Evolutionary conservation across 768 basidiomycete species (phyloP), one percentile per base, ranked within the genome.

Genomic region (Basidioascus undulatus): DNA sequence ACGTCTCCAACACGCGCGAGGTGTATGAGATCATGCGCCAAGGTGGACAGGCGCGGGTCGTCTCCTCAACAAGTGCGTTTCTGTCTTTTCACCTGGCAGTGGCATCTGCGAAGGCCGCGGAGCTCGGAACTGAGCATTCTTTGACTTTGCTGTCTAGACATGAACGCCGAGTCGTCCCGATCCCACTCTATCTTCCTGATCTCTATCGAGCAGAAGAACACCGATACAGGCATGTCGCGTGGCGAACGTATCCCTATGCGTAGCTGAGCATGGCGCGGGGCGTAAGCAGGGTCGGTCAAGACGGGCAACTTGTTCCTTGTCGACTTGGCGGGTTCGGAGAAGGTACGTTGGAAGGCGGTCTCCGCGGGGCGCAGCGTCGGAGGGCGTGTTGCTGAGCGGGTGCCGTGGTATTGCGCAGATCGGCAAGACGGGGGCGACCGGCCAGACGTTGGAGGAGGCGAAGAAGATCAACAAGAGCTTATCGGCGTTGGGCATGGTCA

Each of bases 391-490:
- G 15, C 32, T 47, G 30, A 39, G 16, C 20, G 19, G 24, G 18
- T 11, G 32, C 28, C n/a, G n/a, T 30, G 19, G 8, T 32, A 3
- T 24, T 26, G 23, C n/a, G 4, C 31, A 57, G 54, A 55, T 98
- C 42, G 89, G 89, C 36, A 98, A 98, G 67, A 98, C 92, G 32
- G 92, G 92, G 16, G 92, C 92, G 38, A 94, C 87, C 3, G 92
- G 92, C 1, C 94, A 98, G 58, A 98, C 92, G 20, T 63, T 98
- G 7, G 92, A 98, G 59, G 92, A 98, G 61, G 92, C 92, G 12
- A 98, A 98, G 73, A 98, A 98, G 68, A 98, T 98, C 63, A 98
- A 98, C 65, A 98, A 98, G 61, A 84, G 80, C 23, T 63, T 98
- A 21, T 89, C 84, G 15, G 92, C 92, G 10, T 69, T 98, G 47